Percentiles rank a stretch among this genome's conserved stretches.
Conservation (phyloP, 352 stramenopile genomes). For the Pythium aquatile region DNA sequence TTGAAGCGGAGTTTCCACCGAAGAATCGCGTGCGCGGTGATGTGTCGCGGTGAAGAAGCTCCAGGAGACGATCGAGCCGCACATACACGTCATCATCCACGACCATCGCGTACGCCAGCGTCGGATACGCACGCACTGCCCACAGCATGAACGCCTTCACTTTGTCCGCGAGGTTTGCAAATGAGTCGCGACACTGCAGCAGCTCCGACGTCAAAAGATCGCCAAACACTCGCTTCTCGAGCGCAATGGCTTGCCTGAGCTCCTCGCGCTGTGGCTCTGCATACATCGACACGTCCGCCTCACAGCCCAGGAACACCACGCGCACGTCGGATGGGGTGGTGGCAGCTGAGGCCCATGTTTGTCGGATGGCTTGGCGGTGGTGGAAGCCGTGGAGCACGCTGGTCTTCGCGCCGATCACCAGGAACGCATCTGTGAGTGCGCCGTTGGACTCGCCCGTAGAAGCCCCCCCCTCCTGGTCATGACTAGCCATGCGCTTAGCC, state of each 20-base stretch:
- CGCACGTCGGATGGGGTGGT: conserved; percentile 18
- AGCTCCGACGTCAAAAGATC: conserved; percentile 54
- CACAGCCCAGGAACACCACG: conserved; percentile 40
- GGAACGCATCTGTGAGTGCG: background rate
- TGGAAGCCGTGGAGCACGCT: conserved; percentile 32
- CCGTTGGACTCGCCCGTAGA: background rate
- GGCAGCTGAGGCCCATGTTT: conserved; percentile 33
- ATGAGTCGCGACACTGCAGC: conserved; percentile 41
- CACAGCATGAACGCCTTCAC: conserved; percentile 38
- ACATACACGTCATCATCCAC: conserved; percentile 51
- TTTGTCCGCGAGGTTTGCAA: conserved; percentile 44
- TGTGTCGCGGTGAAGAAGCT: no score
- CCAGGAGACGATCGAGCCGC: no score
- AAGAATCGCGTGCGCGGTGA: no score
- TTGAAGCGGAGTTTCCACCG: no score
- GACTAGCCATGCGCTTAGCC: no score
- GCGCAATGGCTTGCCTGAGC: background rate
- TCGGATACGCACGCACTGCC: background rate
- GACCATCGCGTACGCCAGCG: conserved; percentile 33
- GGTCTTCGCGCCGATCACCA: conserved; percentile 55
- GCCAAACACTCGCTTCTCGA: conserved; percentile 34
- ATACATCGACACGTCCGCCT: background rate
- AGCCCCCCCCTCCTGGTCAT: background rate
- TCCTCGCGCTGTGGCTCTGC: background rate
- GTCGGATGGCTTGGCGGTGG: conserved; percentile 15